These are phyloP conservation scores for Colletotrichum orbiculare DNA, from an alignment of 2,329 filamentous ascomycete genomes.

Conservation along the genomic window DNA sequence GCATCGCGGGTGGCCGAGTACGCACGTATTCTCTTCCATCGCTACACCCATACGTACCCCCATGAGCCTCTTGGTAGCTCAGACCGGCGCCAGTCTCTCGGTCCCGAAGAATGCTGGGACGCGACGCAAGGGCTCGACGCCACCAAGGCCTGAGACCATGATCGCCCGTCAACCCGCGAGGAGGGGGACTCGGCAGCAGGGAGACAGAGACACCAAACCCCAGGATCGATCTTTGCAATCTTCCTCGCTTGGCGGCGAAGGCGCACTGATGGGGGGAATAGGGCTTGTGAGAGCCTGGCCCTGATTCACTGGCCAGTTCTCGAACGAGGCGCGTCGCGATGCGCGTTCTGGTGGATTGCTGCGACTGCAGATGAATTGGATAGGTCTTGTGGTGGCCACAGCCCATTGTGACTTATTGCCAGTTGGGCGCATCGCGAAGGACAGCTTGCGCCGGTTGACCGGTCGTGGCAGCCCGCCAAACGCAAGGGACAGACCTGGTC, in stretches of 20 bases:
- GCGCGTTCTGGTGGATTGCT: too few relatives aligned
- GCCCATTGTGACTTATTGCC: background rate
- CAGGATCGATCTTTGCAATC: slow-evolving; percentile 21
- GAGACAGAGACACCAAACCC: slow-evolving; percentile 9
- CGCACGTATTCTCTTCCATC: background rate
- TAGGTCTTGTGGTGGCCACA: too few relatives aligned
- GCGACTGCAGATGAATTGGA: too few relatives aligned
- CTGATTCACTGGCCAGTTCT: too few relatives aligned
- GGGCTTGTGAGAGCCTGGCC: too few relatives aligned
- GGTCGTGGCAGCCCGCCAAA: slow-evolving; percentile 2
- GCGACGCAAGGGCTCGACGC: slow-evolving; percentile 27
- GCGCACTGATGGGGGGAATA: slow-evolving; percentile 12
- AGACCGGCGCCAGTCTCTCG: slow-evolving; percentile 13
- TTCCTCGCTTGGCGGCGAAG: slow-evolving; percentile 9
- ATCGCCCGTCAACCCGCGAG: slow-evolving; percentile 27
- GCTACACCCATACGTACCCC: background rate
- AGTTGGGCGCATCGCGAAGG: background rate
- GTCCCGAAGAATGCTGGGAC: slow-evolving; percentile 1
- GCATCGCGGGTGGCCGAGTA: slow-evolving; percentile 21
- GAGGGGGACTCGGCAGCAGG: background rate
- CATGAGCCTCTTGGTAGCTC: slow-evolving; percentile 4
- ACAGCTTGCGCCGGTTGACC: background rate
- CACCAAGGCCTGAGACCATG: slow-evolving; percentile 20
- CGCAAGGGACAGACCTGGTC: slow-evolving; percentile 2
- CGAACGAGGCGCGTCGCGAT: too few relatives aligned